Evolutionary conservation across 148 eudicot genomes (phyloP).

Genomic region (Rhododendron henanense): DNA sequence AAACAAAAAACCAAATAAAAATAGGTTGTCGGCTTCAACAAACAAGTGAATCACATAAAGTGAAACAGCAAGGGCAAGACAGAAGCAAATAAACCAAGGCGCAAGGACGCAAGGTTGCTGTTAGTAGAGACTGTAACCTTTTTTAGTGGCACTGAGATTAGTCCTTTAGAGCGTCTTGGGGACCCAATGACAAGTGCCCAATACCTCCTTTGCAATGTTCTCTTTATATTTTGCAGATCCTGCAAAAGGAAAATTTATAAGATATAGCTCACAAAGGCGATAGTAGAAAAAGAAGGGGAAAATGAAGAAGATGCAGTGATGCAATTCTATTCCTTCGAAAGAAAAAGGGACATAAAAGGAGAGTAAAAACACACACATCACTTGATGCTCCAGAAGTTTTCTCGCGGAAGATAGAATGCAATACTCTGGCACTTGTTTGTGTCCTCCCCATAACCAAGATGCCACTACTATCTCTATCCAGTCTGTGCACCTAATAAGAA

Average conservation of each 20-base stretch:
- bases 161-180: slow-evolving; percentile 61
- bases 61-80: background rate
- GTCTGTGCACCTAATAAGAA: slow-evolving; percentile 83
- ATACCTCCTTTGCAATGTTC: slow-evolving; percentile 69
- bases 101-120: background rate
- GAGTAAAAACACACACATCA: slow-evolving; percentile 56
- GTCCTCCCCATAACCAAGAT: slow-evolving; percentile 96
- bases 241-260: slow-evolving; percentile 8
- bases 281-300: background rate
- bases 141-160: slow-evolving; percentile 59
- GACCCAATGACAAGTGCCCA: slow-evolving; percentile 94
- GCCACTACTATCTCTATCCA: slow-evolving; percentile 97
- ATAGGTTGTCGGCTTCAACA: background rate
- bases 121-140: slow-evolving; percentile 45
- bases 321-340: background rate
- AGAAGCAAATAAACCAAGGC: background rate
- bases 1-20: background rate
- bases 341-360: background rate
- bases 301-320: background rate
- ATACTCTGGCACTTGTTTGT: slow-evolving; percentile 63
- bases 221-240: slow-evolving; percentile 40
- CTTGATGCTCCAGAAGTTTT: slow-evolving; percentile 64
- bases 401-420: slow-evolving; percentile 95
- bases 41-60: background rate
- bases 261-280: background rate